Conservation (phyloP, 805 yeast species). For the Candida railenensis region DNA sequence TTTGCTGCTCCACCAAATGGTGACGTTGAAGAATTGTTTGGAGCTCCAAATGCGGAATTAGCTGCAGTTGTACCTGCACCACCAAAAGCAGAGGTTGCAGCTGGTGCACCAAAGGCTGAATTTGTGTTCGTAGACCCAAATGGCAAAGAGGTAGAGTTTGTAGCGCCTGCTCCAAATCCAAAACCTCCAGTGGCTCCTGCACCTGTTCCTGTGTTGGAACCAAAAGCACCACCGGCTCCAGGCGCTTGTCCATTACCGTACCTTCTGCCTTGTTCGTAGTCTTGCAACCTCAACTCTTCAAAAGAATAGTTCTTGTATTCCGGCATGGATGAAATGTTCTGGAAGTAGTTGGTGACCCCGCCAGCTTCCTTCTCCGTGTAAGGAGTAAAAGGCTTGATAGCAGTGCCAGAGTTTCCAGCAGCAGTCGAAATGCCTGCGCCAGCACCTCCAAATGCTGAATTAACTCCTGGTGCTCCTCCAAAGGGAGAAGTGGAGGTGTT, state of each 20-base stretch:
- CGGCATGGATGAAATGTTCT: slow-evolving; percentile 85
- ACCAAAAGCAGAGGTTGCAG: slow-evolving; percentile 34
- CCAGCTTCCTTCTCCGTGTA: slow-evolving; percentile 69
- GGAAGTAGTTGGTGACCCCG: slow-evolving; percentile 55
- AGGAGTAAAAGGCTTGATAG: slow-evolving; percentile 66
- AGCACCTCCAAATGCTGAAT: slow-evolving; percentile 18
- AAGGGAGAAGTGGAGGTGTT: slow-evolving; percentile 20
- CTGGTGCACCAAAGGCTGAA: slow-evolving; percentile 19
- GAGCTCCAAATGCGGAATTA: slow-evolving; percentile 31
- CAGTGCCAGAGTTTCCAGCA: slow-evolving; percentile 61
- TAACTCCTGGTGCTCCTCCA: slow-evolving; percentile 14
- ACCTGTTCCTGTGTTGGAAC: slow-evolving; percentile 19
- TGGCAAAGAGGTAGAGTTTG: slow-evolving; percentile 14
- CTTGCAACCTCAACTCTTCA: slow-evolving; percentile 88
- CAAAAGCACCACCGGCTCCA: slow-evolving; percentile 27
- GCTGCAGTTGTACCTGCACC: slow-evolving; percentile 16
- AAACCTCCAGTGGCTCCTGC: slow-evolving; percentile 22
- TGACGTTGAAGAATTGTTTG: slow-evolving; percentile 21
- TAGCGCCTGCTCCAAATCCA: slow-evolving; percentile 23
- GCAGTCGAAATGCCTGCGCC: slow-evolving; percentile 26
- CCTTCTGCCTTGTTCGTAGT: slow-evolving; percentile 73
- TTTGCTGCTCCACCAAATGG: slow-evolving; percentile 16
- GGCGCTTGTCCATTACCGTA: slow-evolving; percentile 44
- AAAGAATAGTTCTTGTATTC: slow-evolving; percentile 78
- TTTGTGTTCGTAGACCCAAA: slow-evolving; percentile 20